These are phyloP conservation scores for Symbiodinium natans DNA, from an alignment of 73 alveolate genomes.

Conservation along the genomic window DNA sequence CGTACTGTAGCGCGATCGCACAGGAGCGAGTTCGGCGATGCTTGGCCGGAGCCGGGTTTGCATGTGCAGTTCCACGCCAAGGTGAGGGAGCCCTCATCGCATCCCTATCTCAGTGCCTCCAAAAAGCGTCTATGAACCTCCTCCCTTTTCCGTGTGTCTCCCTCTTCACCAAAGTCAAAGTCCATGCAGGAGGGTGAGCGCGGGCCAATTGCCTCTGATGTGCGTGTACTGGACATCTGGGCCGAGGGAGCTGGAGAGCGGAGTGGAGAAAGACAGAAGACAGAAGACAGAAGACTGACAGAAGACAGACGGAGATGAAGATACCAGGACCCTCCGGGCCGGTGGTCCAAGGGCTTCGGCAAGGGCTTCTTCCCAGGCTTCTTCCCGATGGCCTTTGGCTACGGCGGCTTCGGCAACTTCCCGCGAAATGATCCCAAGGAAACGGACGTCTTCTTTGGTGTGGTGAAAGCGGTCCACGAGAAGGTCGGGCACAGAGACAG, in stretches of 20 bases:
- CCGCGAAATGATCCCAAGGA: not conserved
- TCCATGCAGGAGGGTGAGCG: not conserved
- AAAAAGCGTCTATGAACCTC: no score
- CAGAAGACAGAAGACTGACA: no score
- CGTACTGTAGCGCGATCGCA: not conserved
- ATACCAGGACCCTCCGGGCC: not conserved
- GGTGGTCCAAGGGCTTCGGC: slow-evolving; percentile 7
- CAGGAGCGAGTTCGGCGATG: slow-evolving; percentile 36
- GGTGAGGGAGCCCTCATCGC: not conserved
- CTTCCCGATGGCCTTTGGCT: not conserved
- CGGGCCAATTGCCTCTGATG: slow-evolving; percentile 17
- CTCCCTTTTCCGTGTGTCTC: not conserved
- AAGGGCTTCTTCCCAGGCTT: not conserved
- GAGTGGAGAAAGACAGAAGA: no score
- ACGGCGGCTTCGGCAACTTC: not conserved
- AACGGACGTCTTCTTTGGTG: slow-evolving; percentile 7
- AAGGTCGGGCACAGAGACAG: no score
- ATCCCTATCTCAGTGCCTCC: no score
- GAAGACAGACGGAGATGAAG: no score
- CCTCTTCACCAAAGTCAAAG: not conserved
- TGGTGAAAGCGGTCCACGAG: slow-evolving; percentile 5
- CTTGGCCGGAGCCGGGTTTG: slow-evolving; percentile 4
- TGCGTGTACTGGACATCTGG: not conserved
- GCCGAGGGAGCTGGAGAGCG: no score
- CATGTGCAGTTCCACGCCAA: slow-evolving; percentile 11